Conservation (phyloP, 306 rosid genomes). For the Biancaea sappan region DNA sequence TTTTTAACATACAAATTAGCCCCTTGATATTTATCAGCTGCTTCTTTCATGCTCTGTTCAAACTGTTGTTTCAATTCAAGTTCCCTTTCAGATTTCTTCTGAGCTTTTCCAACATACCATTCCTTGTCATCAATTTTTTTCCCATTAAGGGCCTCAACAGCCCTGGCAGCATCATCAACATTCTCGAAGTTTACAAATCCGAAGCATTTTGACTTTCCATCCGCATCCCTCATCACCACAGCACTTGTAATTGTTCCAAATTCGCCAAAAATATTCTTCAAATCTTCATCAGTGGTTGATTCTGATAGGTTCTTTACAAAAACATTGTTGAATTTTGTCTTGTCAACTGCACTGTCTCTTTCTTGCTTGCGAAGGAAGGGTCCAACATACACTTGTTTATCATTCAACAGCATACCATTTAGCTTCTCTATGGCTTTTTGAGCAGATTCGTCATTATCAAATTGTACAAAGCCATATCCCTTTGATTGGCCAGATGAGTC, state of each 20-base stretch:
- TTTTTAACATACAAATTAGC: slow-evolving; percentile 83
- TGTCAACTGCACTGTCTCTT: slow-evolving; percentile 63
- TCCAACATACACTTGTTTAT: slow-evolving; percentile 94
- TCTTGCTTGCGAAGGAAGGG: slow-evolving; percentile 99
- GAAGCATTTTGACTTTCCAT: slow-evolving; percentile 92
- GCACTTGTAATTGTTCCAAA: slow-evolving; percentile 83
- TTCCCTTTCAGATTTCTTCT: slow-evolving; percentile 94
- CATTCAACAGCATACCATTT: slow-evolving; percentile 95
- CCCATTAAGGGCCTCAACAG: slow-evolving; percentile 83
- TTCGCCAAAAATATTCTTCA: slow-evolving; percentile 65
- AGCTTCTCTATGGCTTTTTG: slow-evolving; percentile 87
- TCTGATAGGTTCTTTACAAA: slow-evolving; percentile 88
- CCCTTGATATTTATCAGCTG: slow-evolving; percentile 88
- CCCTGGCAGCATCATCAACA: slow-evolving; percentile 78
- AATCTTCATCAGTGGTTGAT: slow-evolving; percentile 81
- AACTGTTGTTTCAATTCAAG: slow-evolving; percentile 63
- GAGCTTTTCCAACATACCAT: slow-evolving; percentile 93
- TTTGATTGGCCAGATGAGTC: slow-evolving; percentile 86
- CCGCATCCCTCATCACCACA: slow-evolving; percentile 90
- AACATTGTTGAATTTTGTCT: slow-evolving; percentile 76
- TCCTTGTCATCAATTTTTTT: slow-evolving; percentile 75
- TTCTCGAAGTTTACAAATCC: slow-evolving; percentile 94
- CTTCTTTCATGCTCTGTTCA: slow-evolving; percentile 90
- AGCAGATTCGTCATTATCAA: slow-evolving; percentile 88
- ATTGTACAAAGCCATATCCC: slow-evolving; percentile 98